phyloP scores from a whole-genome alignment of 2,329 filamentous ascomycete species.

The Fusarium nisikadoi region DNA sequence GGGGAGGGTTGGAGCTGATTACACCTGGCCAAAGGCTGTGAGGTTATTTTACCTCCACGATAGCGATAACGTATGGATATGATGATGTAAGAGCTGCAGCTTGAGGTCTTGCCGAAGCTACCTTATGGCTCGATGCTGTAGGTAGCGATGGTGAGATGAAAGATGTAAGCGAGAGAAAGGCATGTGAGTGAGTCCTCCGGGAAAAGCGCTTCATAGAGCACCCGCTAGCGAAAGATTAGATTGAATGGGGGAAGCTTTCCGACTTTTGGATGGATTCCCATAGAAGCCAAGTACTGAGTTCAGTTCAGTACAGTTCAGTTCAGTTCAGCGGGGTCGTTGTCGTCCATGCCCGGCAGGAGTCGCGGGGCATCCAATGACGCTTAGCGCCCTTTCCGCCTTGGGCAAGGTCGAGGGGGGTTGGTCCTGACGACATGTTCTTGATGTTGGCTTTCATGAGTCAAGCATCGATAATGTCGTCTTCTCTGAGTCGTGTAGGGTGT shows the following conservation, averaged over 20 bases:
- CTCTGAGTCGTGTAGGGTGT: conserved; percentile 25
- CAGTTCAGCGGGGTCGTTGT: conserved; percentile 30
- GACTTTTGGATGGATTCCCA: conserved; percentile 34
- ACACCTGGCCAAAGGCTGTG: not conserved
- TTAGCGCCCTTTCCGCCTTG: conserved; percentile 29
- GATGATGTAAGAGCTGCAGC: conserved; percentile 31
- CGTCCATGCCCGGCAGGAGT: conserved; percentile 12
- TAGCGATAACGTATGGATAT: conserved; percentile 15
- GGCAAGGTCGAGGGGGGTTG: conserved; percentile 6
- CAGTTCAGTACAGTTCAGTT: not conserved
- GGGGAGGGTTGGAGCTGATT: conserved; percentile 12
- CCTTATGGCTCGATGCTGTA: not conserved
- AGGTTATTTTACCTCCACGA: conserved; percentile 5
- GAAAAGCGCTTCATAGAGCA: conserved; percentile 9
- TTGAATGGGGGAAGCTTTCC: conserved; percentile 29
- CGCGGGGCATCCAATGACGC: conserved; percentile 25
- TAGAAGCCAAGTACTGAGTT: conserved; percentile 15
- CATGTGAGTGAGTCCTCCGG: conserved; percentile 5
- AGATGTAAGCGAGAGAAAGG: conserved; percentile 10
- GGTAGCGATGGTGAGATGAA: not conserved
- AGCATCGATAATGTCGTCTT: conserved; percentile 10
- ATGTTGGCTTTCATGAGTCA: conserved; percentile 23
- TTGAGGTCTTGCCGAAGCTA: conserved; percentile 1
- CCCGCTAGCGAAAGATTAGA: conserved; percentile 14
- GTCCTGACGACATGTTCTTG: conserved; percentile 1